Evolutionary conservation across 169 alveolate species (phyloP), one percentile per base, ranked within the genome.

Genomic region (Prorocentrum cordatum): DNA sequence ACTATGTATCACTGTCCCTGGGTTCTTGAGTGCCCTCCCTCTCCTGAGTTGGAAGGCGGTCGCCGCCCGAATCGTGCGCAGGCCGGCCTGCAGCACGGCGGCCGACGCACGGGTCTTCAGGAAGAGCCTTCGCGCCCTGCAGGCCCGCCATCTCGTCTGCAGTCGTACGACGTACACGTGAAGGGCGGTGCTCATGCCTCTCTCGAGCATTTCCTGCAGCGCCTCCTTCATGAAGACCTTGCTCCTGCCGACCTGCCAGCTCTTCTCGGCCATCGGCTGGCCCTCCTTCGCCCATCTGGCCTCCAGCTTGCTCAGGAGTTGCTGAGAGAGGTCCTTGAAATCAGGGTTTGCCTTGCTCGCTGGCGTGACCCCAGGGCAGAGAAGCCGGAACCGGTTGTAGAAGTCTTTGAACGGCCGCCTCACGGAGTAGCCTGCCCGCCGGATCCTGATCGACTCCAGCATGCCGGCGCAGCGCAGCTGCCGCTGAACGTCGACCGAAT

Each of bases 401-500:
- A 27, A 94, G 93, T 9, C 96, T 27, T 79, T 79, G 50, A 79
- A 79, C 5, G 89, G 89, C 12, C 77, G 73, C 7, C 89, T 50
- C 66, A 79, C 89, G 0, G 89, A 66, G 24, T 79, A 79, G 50
- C 89, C 94, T 27, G 94, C 93, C 39, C 94, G 93, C 71, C 96
- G 92, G 62, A 95, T 94, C 59, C 95, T 83, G 24, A 95, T 93
- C 18, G 94, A 84, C 91, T 94, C 97, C 42, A 94, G 72, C 92
- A 95, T 93, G 26, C 96, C 96, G 2, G 95, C 94, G 86, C 95
- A 94, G 92, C 94, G 92, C 27, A 96, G 88, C 85, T 96, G 94
- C 77, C 93, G 88, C 58, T 93, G 93, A 6, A 95, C 97, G 54
- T 95, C 97, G 27, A 80, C 18, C n/a, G 96, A 88, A 35, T 95